Base-by-base conservation (phyloP, 192 early-diverging fungal genomes). In the Allomyces arbusculus region DNA sequence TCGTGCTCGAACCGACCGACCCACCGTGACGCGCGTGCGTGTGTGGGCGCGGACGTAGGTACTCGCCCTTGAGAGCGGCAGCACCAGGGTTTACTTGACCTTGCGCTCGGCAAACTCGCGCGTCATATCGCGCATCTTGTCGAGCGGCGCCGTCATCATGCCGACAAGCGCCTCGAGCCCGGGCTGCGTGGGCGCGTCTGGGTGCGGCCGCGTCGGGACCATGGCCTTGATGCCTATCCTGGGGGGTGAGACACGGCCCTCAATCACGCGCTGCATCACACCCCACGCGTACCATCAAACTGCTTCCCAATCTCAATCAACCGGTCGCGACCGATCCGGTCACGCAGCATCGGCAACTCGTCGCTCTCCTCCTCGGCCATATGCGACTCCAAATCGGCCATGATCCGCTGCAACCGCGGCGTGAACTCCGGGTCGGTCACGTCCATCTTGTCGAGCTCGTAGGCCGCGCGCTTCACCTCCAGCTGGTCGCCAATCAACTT, bases 141-240 rank as follows among this genome's bases (percentile, higher is more conserved):
- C 69, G 26, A 70, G 22, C 23, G 69, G 69, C 19, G 65, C 65
- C n/a, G 69, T 61, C 12, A 70, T 22, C n/a, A 70, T 61, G 65
- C 69, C 69, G 8, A 55, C 69, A 20, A 70, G 25, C 19, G 69
- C 67, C 61, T 70, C 69, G 26, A 67, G 62, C n/a, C 61, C 61
- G 16, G 69, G 69, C 69, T 70, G 55, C 65, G 62, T 65, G 28
- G 65, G 69, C 22, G 69, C 69, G 14, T 55, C 58, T 20, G 69
- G 69, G 69, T 70, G 69, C 43, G 69, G 50, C 16, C 20, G 12
- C 43, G 69, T 70, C 11, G 69, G 69, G 26, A 67, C 69, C 22
- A 70, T 67, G 6, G 25, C 16, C 65, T 70, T 70, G 19, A 61
- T 69, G 44, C 25, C 44, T 28, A 8, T 22, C 65, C 22, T 6